Conservation (phyloP, 305 asterid species). For the Petunia hybrid region DNA sequence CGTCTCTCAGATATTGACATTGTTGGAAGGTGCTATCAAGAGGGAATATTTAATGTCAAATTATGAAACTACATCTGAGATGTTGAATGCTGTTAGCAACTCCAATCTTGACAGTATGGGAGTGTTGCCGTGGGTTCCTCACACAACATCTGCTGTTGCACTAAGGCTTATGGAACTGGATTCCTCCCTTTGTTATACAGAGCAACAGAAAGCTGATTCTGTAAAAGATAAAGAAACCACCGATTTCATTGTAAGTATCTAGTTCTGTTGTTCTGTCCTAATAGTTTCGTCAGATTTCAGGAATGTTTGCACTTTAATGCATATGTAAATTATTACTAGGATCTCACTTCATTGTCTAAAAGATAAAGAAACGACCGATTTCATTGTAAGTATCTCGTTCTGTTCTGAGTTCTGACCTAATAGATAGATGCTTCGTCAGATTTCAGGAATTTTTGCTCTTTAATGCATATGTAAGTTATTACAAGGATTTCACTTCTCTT, state of each 20-base stretch:
- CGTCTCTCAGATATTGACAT: slow-evolving; percentile 57
- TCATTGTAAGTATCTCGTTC: slow-evolving; percentile 50
- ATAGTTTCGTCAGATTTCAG: not conserved
- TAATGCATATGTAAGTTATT: not conserved
- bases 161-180: slow-evolving; percentile 82
- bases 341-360: slow-evolving; percentile 37
- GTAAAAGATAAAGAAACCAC: slow-evolving; percentile 50
- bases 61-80: slow-evolving; percentile 67
- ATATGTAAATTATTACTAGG: not conserved
- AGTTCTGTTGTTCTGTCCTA: slow-evolving; percentile 6
- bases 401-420: slow-evolving; percentile 17
- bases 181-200: slow-evolving; percentile 60
- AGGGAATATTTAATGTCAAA: slow-evolving; percentile 62
- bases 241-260: slow-evolving; percentile 52
- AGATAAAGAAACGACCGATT: slow-evolving; percentile 47
- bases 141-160: slow-evolving; percentile 73
- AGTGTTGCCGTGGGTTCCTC: slow-evolving; percentile 86
- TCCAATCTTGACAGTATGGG: slow-evolving; percentile 45
- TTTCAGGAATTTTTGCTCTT: not conserved
- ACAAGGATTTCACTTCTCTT: not conserved
- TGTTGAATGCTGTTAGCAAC: slow-evolving; percentile 49
- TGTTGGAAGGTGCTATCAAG: slow-evolving; percentile 67
- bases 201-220: slow-evolving; percentile 53
- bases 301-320: not conserved
- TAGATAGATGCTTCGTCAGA: not conserved